These are phyloP conservation scores for Heterobasidion irregulare DNA, from an alignment of 1,284 basidiomycete species.

Conservation along the genomic window DNA sequence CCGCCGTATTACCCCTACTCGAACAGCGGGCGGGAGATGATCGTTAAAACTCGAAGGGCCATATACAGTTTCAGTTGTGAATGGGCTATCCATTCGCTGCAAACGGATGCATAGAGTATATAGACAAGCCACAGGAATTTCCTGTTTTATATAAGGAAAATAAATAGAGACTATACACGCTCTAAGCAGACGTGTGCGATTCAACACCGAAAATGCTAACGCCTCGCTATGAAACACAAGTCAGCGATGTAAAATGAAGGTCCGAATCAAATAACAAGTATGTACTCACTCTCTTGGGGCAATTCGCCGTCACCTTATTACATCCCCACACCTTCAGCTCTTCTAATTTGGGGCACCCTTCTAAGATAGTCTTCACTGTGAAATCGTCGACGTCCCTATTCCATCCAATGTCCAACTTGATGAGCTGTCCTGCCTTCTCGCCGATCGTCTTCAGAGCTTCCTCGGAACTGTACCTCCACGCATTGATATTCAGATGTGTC, in stretches of 20 bases:
- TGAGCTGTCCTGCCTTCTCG: slow-evolving; percentile 37
- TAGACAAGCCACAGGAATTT: background rate
- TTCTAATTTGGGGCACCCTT: slow-evolving; percentile 38
- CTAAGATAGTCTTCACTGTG: slow-evolving; percentile 64
- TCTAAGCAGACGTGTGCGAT: slow-evolving; percentile 1
- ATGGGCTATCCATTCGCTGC: no score
- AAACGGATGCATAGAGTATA: no score
- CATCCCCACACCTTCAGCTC: slow-evolving; percentile 71
- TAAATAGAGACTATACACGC: background rate
- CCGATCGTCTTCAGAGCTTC: slow-evolving; percentile 51
- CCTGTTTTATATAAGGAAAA: background rate
- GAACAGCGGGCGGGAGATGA: no score
- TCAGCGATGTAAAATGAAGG: slow-evolving; percentile 3
- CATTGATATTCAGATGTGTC: slow-evolving; percentile 68
- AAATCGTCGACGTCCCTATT: slow-evolving; percentile 84
- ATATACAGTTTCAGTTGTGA: no score
- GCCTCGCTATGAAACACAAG: slow-evolving; percentile 25
- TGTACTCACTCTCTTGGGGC: slow-evolving; percentile 40
- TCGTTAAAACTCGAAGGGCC: no score
- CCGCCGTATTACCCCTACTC: no score
- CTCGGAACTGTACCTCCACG: slow-evolving; percentile 58
- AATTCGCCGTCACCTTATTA: slow-evolving; percentile 49
- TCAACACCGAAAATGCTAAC: slow-evolving; percentile 40
- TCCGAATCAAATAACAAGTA: background rate
- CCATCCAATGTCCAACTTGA: slow-evolving; percentile 78